These are phyloP conservation scores for Rhodotorula sp. DNA, from an alignment of 1,284 basidiomycete species.

Conservation along the genomic window DNA sequence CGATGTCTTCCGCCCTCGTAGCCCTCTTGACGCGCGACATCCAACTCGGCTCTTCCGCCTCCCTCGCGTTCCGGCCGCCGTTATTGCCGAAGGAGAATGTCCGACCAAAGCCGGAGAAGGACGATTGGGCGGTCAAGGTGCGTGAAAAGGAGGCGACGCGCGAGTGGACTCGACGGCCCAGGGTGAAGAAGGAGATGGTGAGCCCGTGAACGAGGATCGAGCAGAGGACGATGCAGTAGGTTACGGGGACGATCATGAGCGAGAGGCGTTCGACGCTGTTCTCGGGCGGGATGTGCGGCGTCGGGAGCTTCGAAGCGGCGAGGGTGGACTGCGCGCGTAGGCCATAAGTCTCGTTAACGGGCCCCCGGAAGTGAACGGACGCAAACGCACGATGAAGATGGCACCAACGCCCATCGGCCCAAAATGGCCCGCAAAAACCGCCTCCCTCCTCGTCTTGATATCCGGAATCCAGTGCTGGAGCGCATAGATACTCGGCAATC, in stretches of 20 bases:
- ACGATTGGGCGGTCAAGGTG: constrained; percentile 58
- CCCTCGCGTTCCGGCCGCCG: neutral
- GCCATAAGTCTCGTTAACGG: no score
- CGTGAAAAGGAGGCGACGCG: constrained; percentile 83
- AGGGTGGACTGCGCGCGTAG: constrained; percentile 35
- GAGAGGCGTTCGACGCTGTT: constrained; percentile 66
- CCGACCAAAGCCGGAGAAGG: constrained; percentile 17
- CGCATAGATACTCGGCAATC: constrained; percentile 77
- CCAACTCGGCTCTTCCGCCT: constrained; percentile 63
- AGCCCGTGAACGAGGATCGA: constrained; percentile 74
- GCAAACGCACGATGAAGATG: constrained; percentile 71
- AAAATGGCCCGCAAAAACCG: constrained; percentile 73
- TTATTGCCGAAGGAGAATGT: constrained; percentile 15
- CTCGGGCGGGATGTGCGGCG: constrained; percentile 57
- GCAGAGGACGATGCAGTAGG: constrained; percentile 84
- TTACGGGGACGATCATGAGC: constrained; percentile 78
- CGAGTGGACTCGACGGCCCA: constrained; percentile 81
- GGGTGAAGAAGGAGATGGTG: constrained; percentile 87
- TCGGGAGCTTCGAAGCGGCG: constrained; percentile 67
- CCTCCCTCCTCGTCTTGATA: constrained; percentile 79
- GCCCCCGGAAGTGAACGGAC: no score
- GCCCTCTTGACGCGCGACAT: constrained; percentile 70
- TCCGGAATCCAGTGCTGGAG: constrained; percentile 88
- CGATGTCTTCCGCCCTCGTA: constrained; percentile 63
- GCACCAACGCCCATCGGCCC: constrained; percentile 53